Evolutionary conservation across 768 basidiomycete genomes (phyloP).

Genomic region (Dioszegia hungarica): DNA sequence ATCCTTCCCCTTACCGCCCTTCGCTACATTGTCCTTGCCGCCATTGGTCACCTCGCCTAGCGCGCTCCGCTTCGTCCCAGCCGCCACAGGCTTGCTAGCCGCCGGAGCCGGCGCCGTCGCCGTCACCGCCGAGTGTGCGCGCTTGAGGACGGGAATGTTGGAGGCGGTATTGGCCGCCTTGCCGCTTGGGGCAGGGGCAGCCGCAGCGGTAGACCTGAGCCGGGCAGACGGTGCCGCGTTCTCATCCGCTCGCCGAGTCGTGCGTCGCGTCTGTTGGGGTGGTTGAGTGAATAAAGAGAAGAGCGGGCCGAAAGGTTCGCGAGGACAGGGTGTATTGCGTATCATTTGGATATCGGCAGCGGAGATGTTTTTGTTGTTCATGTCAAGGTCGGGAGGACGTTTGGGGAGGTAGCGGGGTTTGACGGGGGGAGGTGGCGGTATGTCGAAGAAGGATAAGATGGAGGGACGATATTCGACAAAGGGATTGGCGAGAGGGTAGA

Average conservation of each 20-base stretch:
- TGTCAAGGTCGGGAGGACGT: too few relatives aligned
- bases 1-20: slow-evolving; percentile 1
- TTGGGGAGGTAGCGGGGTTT: too few relatives aligned
- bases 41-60: slow-evolving; percentile 41
- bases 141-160: slow-evolving; percentile 33
- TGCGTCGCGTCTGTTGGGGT: slow-evolving; percentile 30
- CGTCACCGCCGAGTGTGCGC: slow-evolving; percentile 17
- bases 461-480: too few relatives aligned
- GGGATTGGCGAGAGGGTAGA: too few relatives aligned
- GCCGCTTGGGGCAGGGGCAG: too few relatives aligned
- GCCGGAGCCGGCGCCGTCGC: slow-evolving; percentile 9
- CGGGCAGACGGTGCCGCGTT: slow-evolving; percentile 37
- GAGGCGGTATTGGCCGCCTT: slow-evolving; percentile 9
- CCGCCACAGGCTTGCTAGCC: slow-evolving; percentile 9
- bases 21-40: slow-evolving; percentile 9
- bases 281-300: not conserved
- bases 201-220: slow-evolving; percentile 6
- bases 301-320: too few relatives aligned
- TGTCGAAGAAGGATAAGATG: too few relatives aligned
- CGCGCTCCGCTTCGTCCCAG: slow-evolving; percentile 23
- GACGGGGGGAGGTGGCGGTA: too few relatives aligned
- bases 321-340: too few relatives aligned
- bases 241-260: slow-evolving; percentile 32
- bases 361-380: too few relatives aligned
- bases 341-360: too few relatives aligned